Base-by-base conservation (phyloP, 345 rosid species). In the Barbarea vulgaris region DNA sequence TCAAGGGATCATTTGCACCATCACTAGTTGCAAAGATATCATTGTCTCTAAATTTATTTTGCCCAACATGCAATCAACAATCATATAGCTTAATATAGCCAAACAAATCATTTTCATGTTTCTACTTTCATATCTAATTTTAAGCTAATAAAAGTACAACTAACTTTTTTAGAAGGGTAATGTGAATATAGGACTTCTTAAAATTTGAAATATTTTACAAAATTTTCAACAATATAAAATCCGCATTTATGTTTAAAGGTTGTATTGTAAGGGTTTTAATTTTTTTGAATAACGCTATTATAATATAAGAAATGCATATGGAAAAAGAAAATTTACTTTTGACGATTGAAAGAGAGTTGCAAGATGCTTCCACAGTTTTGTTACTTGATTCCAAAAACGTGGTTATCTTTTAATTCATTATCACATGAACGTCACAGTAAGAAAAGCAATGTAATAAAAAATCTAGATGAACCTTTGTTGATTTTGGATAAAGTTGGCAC, bases 331-430 rank as follows among this genome's bases (percentile, higher is more conserved):
- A 17, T 4, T 30, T 66, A 64, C 64, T 17, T 21, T 31, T 54
- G 56, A 31, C n/a, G 70, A 64, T 44, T 54, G 71, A 73, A 64
- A 54, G 34, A 64, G 48, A 64, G 11, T 54, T 44, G 56, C 55
- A 63, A 19, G 30, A 50, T 61, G 37, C 68, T 53, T 27, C 68
- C 30, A 24, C 12, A 50, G 28, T 46, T 39, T 33, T 48, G 56
- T 51, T 24, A 48, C 25, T 51, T 5, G 42, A 15, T 27, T 28
- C 41, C 15, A 27, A 31, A 72, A 37, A 9, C 28, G 15, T 2
- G 9, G 9, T 64, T 41, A 14, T 31, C 4, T 42, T 64, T 44
- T 51, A 51, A 4, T 31, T 19, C 15, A 42, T 30, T 22, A 42
- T 54, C 14, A 7, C 3, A 55, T 33, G 57, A 46, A 70, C n/a